Evolutionary conservation across 352 stramenopile species (phyloP), one percentile per base, ranked within the genome.

Genomic region (Phytophthora hibernalis): DNA sequence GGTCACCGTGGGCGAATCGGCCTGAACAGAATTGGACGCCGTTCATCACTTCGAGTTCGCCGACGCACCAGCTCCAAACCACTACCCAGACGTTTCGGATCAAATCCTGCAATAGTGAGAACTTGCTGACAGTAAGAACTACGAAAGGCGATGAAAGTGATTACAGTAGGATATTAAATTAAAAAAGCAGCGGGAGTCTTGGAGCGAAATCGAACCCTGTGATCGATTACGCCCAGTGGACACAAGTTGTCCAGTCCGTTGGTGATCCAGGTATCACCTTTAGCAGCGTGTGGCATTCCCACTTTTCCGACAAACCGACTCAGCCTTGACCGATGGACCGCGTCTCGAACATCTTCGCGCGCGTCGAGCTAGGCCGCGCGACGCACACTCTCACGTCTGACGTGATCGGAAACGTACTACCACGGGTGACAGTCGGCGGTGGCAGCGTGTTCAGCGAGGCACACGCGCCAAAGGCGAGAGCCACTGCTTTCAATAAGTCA

Each of bases 201-300:
- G 22, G 26, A 5, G 58, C 44, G 43, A 45, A 20, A 68, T 56
- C 60, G 11, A 22, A 50, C 31, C 5, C 1, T 0, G 11, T 8
- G 26, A 15, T 10, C 16, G 60, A 31, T 68, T 63, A 68, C 45
- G 30, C 60, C n/a, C n/a, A n/a, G n/a, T n/a, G n/a, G n/a, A n/a
- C n/a, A n/a, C n/a, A n/a, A n/a, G n/a, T n/a, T n/a, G n/a, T n/a
- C n/a, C n/a, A n/a, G n/a, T n/a, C n/a, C n/a, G n/a, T n/a, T n/a
- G n/a, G n/a, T n/a, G n/a, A n/a, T n/a, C n/a, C n/a, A n/a, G n/a
- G 60, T 54, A 68, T 62, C 22, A 68, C 60, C 60, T 68, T 42
- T 48, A 33, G 21, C 59, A 21, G 22, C 4, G 43, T 54, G 18
- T 6, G 30, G 7, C 51, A 68, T 22, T 68, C 33, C 1, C 10